phyloP scores from a whole-genome alignment of 2,329 filamentous ascomycete species.

The Colletotrichum agaves region DNA sequence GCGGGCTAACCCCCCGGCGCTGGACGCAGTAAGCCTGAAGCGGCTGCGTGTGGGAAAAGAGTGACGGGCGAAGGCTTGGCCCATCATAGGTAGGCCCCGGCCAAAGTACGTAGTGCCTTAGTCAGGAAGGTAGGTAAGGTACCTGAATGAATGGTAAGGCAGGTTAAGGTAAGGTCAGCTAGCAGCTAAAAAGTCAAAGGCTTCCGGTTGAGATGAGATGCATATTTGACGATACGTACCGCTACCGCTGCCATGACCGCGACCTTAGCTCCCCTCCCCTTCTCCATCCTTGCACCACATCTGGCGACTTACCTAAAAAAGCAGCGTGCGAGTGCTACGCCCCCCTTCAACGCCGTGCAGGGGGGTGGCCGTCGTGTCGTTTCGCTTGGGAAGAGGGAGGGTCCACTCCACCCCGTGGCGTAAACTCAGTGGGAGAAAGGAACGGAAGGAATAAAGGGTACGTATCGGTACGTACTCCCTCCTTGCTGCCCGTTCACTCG shows the following conservation, averaged over 20 bases:
- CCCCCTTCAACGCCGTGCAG: slow-evolving; percentile 10
- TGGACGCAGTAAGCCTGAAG: slow-evolving; percentile 6
- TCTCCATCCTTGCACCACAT: slow-evolving; percentile 21
- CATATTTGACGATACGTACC: slow-evolving; percentile 8
- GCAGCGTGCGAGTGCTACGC: slow-evolving; percentile 13
- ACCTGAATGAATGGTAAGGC: background rate
- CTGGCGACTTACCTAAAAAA: slow-evolving; percentile 29
- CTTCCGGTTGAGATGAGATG: slow-evolving; percentile 32
- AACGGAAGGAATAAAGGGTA: slow-evolving; percentile 34
- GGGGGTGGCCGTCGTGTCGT: slow-evolving; percentile 29
- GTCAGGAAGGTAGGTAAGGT: slow-evolving; percentile 13
- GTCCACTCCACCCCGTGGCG: slow-evolving; percentile 26
- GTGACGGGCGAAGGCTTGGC: slow-evolving; percentile 5
- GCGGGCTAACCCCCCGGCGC: background rate
- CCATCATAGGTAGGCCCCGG: slow-evolving; percentile 17
- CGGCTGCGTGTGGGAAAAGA: slow-evolving; percentile 1
- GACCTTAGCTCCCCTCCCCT: slow-evolving; percentile 10
- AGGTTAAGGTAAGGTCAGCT: slow-evolving; percentile 7
- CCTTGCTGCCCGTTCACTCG: slow-evolving; percentile 48
- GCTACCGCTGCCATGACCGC: slow-evolving; percentile 15
- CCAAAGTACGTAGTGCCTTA: background rate
- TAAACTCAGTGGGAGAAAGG: slow-evolving; percentile 15
- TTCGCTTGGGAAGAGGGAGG: slow-evolving; percentile 27
- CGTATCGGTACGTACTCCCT: slow-evolving; percentile 24
- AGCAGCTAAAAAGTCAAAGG: slow-evolving; percentile 7